Conservation (phyloP, 1,139 yeast species). For the Sugiyamaella grinbergsii region DNA sequence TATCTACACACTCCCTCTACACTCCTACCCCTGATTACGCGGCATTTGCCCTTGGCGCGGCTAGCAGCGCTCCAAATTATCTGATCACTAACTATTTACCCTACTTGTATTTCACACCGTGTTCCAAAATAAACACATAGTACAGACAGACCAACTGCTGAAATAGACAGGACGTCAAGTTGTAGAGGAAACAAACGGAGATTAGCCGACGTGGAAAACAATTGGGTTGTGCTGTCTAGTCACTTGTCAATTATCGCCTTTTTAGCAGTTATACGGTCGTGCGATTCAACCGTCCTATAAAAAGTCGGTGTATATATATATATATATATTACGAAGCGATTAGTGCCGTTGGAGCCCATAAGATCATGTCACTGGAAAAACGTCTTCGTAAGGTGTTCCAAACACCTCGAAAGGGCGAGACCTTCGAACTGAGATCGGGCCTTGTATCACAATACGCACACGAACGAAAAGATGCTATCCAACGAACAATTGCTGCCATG, state of each 20-base stretch:
- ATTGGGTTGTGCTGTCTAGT: too few relatives aligned
- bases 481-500: slow-evolving; percentile 97
- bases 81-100: background rate
- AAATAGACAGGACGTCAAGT: too few relatives aligned
- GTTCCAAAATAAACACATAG: slow-evolving; percentile 1
- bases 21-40: slow-evolving; percentile 5
- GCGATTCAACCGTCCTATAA: too few relatives aligned
- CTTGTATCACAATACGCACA: slow-evolving; percentile 92
- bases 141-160: background rate
- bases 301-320: background rate
- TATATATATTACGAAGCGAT: too few relatives aligned
- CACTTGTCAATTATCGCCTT: too few relatives aligned
- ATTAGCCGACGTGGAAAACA: too few relatives aligned
- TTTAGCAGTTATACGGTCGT: too few relatives aligned
- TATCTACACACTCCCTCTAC: too few relatives aligned
- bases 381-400: slow-evolving; percentile 57
- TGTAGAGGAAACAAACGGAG: too few relatives aligned
- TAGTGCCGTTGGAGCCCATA: background rate
- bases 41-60: background rate
- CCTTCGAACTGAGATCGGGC: slow-evolving; percentile 85
- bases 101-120: background rate
- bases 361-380: slow-evolving; percentile 44
- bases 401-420: slow-evolving; percentile 70
- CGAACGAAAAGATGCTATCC: slow-evolving; percentile 94
- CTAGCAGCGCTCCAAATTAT: background rate